Base-by-base conservation (phyloP, 2,329 filamentous ascomycete species). In the Cladophialophora bantiana region DNA sequence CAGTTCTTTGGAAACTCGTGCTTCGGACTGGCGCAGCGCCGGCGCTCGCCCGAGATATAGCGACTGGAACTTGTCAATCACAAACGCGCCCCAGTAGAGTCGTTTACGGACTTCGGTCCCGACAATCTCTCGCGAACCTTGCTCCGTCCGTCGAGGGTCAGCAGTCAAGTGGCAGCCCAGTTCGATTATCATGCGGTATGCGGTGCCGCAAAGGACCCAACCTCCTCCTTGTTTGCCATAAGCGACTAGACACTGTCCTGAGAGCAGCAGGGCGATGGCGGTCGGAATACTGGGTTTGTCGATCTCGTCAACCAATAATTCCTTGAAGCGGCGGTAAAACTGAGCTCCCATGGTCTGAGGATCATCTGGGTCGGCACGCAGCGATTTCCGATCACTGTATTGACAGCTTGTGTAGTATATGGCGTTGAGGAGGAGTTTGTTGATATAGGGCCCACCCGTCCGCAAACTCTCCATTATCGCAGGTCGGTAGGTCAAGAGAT, bases 391-490 rank as follows among this genome's bases (percentile, higher is more conserved):
- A 1, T 79, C 78, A 52, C 80, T 82, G 67, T 82, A 84, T 62
- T 85, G 84, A 3, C 79, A 75, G 1, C 79, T 78, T 4, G 77
- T 75, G 64, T 81, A 84, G 57, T 83, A 80, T 0, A 88, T 83
- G 0, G 85, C 84, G 67, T 87, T 86, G 2, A 88, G 75, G 1
- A 88, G 77, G 1, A 85, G 76, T 52, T 85, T 83, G 0, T 85
- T 86, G 67, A 85, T 88, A 71, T 87, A 87, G 0, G 83, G 83
- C 0, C 86, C 86, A 4, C 78, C 75, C 56, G 81, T 80, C 54
- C 83, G 84, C 84, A 86, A 83, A 69, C 83, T 81, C 1, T 81
- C 72, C 81, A 84, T 85, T 55, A 87, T 84, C 0, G 79, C 81
- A 0, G 85, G 82, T 0, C 85, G 81, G 71, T 87, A 86, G 0